Evolutionary conservation across 306 rosid genomes (phyloP), one percentile per base, ranked within the genome.

Genomic region (Begonia fuchsioides): DNA sequence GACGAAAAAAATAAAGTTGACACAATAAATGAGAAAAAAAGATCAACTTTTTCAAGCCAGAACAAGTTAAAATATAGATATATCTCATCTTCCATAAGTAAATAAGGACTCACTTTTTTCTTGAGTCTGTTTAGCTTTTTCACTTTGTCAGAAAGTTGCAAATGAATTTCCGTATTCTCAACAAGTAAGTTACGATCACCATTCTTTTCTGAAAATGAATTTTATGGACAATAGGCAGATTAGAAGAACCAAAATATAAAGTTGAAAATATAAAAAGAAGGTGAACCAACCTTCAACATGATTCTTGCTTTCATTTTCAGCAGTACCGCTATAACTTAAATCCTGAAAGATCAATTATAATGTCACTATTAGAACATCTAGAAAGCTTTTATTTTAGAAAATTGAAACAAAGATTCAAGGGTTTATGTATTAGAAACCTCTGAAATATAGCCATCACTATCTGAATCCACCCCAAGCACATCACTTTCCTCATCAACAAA

Each of bases 401-500:
- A n/a, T n/a, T n/a, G n/a, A n/a, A 26, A 26, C 5, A 26, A 5
- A 26, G 7, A 3, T 26, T 26, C 35, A 26, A 26, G 35, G 35
- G 35, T 26, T 8, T 26, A 5, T 26, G 7, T 26, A 26, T 2
- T 58, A 14, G 47, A 61, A 66, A 90, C 97, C 94, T 84, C 95
- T 16, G 95, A 73, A 66, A 90, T 80, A 75, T 68, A 90, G 45
- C 79, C 95, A 66, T 85, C 98, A 44, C 92, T 81, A 32, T 73
- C 92, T 0, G 92, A 81, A 71, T 79, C 85, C 52, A 74, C 83
- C 57, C 58, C 81, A 32, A 46, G 60, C 52, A 45, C 55, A 38
- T 73, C 74, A 69, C 61, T 68, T 44, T 76, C 92, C 47, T 79
- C 75, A 35, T 84, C 87, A 52, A 68, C 63, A 50, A 81, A 85